Evolutionary conservation across 305 asterid species (phyloP).

Genomic region (Andrographis paniculata): DNA sequence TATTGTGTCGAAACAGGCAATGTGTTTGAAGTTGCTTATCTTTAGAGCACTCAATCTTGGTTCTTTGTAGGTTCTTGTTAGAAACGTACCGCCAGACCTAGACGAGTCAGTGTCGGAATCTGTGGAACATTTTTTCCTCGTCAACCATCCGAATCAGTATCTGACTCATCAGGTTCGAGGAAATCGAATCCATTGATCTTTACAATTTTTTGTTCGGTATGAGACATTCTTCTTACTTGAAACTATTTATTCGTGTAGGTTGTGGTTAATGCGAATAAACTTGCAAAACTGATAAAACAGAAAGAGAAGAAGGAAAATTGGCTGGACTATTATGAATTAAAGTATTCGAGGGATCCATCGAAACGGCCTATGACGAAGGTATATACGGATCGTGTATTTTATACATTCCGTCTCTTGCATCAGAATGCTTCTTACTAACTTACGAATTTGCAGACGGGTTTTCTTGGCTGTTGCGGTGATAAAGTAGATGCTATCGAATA

Average conservation of each 20-base stretch:
- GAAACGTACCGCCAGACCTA: conserved; percentile 83
- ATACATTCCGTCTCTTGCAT: conserved; percentile 3
- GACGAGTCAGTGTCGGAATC: conserved; percentile 84
- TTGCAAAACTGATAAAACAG: conserved; percentile 61
- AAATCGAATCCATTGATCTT: conserved; percentile 1
- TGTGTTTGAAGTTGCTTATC: not conserved
- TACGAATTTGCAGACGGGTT: conserved; percentile 61
- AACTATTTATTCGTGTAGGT: conserved; percentile 45
- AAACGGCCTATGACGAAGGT: conserved; percentile 64
- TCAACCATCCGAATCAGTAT: conserved; percentile 90
- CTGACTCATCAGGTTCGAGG: conserved; percentile 77
- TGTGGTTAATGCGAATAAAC: conserved; percentile 76
- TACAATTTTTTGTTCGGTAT: not conserved
- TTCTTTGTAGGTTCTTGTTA: conserved; percentile 61
- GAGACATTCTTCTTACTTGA: conserved; percentile 1
- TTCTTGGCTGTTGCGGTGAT: conserved; percentile 73
- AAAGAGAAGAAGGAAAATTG: conserved; percentile 65
- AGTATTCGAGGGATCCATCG: conserved; percentile 59
- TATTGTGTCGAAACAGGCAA: too few species aligned
- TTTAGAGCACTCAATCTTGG: conserved; percentile 16
- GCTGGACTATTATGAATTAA: conserved; percentile 82
- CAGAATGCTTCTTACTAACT: conserved; percentile 16
- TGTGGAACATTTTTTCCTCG: conserved; percentile 94
- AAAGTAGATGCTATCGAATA: conserved; percentile 74
- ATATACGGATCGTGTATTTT: conserved; percentile 11